Conservation (phyloP, 495 filamentous ascomycete species). For the Neurospora discreta region DNA sequence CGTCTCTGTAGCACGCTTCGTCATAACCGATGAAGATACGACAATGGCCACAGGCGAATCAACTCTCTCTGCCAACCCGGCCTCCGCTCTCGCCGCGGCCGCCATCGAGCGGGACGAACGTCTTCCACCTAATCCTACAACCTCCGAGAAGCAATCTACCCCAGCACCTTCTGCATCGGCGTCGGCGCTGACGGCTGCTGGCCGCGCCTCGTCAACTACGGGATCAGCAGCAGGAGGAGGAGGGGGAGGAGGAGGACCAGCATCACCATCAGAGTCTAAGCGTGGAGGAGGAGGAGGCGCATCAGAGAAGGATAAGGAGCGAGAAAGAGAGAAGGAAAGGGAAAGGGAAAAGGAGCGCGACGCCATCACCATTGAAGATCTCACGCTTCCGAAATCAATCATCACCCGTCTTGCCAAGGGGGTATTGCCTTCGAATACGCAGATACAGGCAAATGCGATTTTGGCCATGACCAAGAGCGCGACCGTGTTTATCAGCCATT, state of each 20-base stretch:
- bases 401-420: constrained; percentile 88
- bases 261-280: constrained; percentile 1
- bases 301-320: constrained; percentile 18
- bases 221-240: constrained; percentile 2
- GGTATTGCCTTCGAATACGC: constrained; percentile 91
- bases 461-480: constrained; percentile 85
- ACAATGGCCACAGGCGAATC: constrained; percentile 10
- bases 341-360: constrained; percentile 22
- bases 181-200: background rate
- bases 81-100: constrained; percentile 12
- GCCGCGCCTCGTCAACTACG: background rate
- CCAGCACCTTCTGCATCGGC: background rate
- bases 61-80: constrained; percentile 12
- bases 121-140: constrained; percentile 9
- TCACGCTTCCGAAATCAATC: constrained; percentile 85
- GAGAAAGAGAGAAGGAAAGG: constrained; percentile 11
- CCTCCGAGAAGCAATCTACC: background rate
- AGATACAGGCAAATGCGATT: constrained; percentile 87
- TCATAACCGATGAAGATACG: constrained; percentile 25
- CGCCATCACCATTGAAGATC: constrained; percentile 50
- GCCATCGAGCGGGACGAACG: constrained; percentile 21
- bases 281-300: constrained; percentile 1
- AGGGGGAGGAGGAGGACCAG: constrained; percentile 13
- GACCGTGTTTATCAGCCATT: constrained; percentile 87
- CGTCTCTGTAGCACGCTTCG: constrained; percentile 31